Percentiles rank a stretch among this genome's conserved stretches.
These are phyloP conservation scores for Aspergillus brunneoviolaceus DNA, from an alignment of 2,329 filamentous ascomycete genomes.

Conservation along the genomic window DNA sequence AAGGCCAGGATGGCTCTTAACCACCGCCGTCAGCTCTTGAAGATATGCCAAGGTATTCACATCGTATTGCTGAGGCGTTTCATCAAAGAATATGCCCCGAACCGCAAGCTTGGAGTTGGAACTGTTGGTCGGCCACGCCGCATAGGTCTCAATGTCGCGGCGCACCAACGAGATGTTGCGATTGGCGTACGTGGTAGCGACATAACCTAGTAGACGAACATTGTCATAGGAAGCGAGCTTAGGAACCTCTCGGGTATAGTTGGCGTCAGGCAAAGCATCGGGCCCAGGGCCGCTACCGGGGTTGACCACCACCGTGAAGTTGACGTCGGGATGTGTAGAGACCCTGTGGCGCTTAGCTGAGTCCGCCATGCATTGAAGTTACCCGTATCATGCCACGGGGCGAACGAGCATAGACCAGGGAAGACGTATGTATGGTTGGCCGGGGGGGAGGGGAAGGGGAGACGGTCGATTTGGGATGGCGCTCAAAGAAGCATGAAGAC, in stretches of 20 bases:
- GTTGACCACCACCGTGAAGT: constrained; percentile 54
- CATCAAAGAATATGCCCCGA: constrained; percentile 52
- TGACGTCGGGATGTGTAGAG: constrained; percentile 38
- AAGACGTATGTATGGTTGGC: constrained; percentile 7
- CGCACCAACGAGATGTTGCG: constrained; percentile 42
- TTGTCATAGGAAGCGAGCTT: constrained; percentile 46
- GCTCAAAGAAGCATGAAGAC: constrained; percentile 10
- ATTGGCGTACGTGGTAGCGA: constrained; percentile 50
- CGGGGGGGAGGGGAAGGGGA: constrained; percentile 9
- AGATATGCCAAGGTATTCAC: constrained; percentile 33
- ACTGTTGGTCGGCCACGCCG: constrained; percentile 42
- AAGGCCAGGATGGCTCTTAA: constrained; percentile 33
- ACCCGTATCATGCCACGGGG: constrained; percentile 15
- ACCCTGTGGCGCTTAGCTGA: constrained; percentile 36
- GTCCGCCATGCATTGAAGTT: constrained; percentile 12
- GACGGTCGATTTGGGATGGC: neutral
- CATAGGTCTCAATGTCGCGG: constrained; percentile 48
- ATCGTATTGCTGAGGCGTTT: constrained; percentile 45
- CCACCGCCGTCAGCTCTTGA: constrained; percentile 32
- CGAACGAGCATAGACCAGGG: constrained; percentile 16
- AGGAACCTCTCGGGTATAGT: constrained; percentile 45
- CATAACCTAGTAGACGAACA: constrained; percentile 51
- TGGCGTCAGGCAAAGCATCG: constrained; percentile 42
- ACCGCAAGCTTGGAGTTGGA: constrained; percentile 41
- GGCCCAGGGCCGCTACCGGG: constrained; percentile 50